A percentile compares a stretch with the other conserved stretches of the same genome.
Conservation (phyloP, 768 basidiomycete species). For the Dacryopinax primogenitus region DNA sequence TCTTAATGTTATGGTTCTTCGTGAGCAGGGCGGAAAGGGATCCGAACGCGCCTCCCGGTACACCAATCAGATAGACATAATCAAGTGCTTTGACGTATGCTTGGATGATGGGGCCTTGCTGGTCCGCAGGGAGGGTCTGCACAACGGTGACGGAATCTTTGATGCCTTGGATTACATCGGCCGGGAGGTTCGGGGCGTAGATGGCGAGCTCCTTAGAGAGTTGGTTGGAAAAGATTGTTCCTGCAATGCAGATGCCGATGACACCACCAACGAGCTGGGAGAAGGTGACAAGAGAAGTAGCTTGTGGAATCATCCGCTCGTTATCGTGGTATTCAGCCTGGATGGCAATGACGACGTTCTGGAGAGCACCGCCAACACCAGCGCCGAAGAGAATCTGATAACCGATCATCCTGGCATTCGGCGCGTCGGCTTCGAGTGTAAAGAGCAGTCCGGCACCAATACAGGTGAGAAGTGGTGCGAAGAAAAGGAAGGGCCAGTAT, state of each 20-base stretch:
- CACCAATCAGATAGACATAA: constrained; percentile 10
- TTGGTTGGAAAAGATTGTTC: constrained; percentile 12
- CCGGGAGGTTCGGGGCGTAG: constrained; percentile 6
- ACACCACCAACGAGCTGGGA: constrained; percentile 3
- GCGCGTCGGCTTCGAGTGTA: constrained; percentile 25
- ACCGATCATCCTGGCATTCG: constrained; percentile 24
- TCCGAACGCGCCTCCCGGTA: neutral
- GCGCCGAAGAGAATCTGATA: constrained; percentile 32
- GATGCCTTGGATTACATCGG: constrained; percentile 9
- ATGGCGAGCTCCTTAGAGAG: constrained; percentile 12
- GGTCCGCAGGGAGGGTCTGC: neutral
- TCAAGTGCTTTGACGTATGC: constrained; percentile 12
- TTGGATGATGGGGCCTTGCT: constrained; percentile 8
- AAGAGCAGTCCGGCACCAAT: constrained; percentile 30
- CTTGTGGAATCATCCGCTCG: constrained; percentile 20
- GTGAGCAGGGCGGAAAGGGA: neutral
- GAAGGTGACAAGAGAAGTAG: constrained; percentile 21
- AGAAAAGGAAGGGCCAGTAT: constrained; percentile 27
- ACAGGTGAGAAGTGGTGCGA: constrained; percentile 25
- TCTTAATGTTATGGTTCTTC: neutral
- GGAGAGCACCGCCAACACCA: constrained; percentile 19
- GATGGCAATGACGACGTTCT: constrained; percentile 16
- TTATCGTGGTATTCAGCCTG: constrained; percentile 22
- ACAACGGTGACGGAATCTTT: constrained; percentile 11
- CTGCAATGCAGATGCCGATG: constrained; percentile 12